Evolutionary conservation across 495 filamentous ascomycete species (phyloP), one percentile per base, ranked within the genome.

Genomic region (Penicillium lagena): DNA sequence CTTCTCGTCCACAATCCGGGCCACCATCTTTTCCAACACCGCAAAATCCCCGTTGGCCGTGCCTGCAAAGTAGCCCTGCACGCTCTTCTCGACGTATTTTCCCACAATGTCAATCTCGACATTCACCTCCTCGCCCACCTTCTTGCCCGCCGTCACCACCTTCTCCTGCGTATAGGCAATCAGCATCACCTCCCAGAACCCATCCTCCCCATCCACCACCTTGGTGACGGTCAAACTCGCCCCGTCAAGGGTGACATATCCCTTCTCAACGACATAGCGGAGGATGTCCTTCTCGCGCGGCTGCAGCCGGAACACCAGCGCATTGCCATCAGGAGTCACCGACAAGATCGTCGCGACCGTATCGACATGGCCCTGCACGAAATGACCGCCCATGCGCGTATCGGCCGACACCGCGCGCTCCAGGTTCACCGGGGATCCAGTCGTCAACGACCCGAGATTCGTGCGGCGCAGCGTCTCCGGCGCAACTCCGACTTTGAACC

Each of bases 91-190:
- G 13, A 96, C 90, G 62, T 97, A 96, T 76, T 99, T 99, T 5
- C 91, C 94, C 52, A 96, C 83, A 75, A 96, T 90, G 64, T 99
- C 94, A 40, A 97, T 95, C 75, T 99, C 94, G 12, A 97, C 83
- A 64, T 99, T 99, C 29, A 97, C 89, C 40, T 78, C 74, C 7
- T 96, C 89, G 1, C 94, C 90, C n/a, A 71, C 65, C 62, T 75
- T 71, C 77, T 99, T 97, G 9, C 62, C 67, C 9, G 86, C 88
- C 46, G 85, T 87, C 2, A 96, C 88, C 30, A 97, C 81, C 64
- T 83, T 82, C 68, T 90, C 89, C 72, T 96, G 94, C 33, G 94
- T 96, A 56, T 99, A 99, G n/a, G 87, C 80, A 63, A 99, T 95
- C 36, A 99, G 70, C 94, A 99, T 99, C 9, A 99, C 85, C 78